Percentiles rank a stretch among this genome's conserved stretches.
phyloP scores from a whole-genome alignment of 306 rosid species.

The Ziziphus jujuba region DNA sequence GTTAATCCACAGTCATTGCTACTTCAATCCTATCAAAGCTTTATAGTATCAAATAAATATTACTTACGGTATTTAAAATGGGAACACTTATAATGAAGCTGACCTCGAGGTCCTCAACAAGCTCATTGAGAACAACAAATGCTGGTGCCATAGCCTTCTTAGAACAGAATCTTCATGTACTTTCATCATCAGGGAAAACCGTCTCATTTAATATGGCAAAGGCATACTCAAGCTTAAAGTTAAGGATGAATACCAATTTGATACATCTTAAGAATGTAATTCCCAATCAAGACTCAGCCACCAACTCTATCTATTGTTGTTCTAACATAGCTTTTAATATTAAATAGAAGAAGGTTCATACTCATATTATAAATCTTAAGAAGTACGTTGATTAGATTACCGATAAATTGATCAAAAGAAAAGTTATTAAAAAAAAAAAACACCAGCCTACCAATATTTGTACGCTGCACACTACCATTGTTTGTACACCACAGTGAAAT shows the following conservation, averaged over 20 bases:
- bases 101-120: conserved; percentile 88
- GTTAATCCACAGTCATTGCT: background rate
- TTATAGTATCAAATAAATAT: conserved; percentile 9
- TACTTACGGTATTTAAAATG: conserved; percentile 17
- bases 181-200: conserved; percentile 13
- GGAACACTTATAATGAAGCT: conserved; percentile 27
- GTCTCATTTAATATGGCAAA: background rate
- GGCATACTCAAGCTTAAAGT: background rate
- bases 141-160: conserved; percentile 77
- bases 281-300: no score
- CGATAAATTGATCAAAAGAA: no score
- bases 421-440: no score
- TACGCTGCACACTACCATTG: conserved; percentile 5
- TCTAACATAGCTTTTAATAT: no score
- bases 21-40: background rate
- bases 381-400: no score
- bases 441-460: no score
- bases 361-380: no score
- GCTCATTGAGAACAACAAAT: conserved; percentile 74
- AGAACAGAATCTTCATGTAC: conserved; percentile 63
- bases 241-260: background rate
- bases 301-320: no score
- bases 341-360: no score
- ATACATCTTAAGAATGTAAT: no score
- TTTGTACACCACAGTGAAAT: conserved; percentile 16